Conservation (phyloP, 1,139 yeast genomes). For the Zygoascus sp. region DNA sequence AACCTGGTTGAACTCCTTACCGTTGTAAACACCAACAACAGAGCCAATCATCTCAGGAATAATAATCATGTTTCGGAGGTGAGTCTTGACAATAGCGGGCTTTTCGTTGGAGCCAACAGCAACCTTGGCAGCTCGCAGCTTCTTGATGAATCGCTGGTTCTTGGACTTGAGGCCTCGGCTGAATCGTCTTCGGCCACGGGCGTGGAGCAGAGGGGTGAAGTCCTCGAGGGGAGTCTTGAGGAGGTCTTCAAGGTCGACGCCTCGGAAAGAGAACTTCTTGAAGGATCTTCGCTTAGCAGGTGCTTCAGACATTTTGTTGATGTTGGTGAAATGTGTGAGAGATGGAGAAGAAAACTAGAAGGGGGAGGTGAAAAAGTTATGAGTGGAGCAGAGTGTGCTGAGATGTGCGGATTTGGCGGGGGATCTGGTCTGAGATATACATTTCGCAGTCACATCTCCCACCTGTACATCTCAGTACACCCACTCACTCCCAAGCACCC, state of each 20-base stretch:
- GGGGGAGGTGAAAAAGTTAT: neutral
- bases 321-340: conserved; percentile 5
- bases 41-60: conserved; percentile 99
- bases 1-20: conserved; percentile 98
- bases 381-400: conserved; percentile 8
- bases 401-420: conserved; percentile 1
- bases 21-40: conserved; percentile 98
- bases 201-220: conserved; percentile 92
- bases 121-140: conserved; percentile 96
- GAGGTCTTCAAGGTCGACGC: conserved; percentile 94
- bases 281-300: conserved; percentile 60
- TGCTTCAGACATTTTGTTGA: conserved; percentile 21
- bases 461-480: conserved; percentile 5
- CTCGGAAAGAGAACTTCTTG: conserved; percentile 98
- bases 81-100: conserved; percentile 98
- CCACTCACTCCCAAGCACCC: neutral
- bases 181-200: conserved; percentile 99
- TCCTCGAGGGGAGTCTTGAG: conserved; percentile 95
- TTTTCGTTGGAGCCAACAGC: conserved; percentile 91
- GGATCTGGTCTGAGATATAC: neutral
- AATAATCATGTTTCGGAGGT: conserved; percentile 97
- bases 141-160: conserved; percentile 96
- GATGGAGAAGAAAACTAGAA: conserved; percentile 6
- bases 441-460: conserved; percentile 7
- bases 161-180: conserved; percentile 94